Conservation (phyloP, 176 grass and related monocot genomes). For the Oryza glumipatula region DNA sequence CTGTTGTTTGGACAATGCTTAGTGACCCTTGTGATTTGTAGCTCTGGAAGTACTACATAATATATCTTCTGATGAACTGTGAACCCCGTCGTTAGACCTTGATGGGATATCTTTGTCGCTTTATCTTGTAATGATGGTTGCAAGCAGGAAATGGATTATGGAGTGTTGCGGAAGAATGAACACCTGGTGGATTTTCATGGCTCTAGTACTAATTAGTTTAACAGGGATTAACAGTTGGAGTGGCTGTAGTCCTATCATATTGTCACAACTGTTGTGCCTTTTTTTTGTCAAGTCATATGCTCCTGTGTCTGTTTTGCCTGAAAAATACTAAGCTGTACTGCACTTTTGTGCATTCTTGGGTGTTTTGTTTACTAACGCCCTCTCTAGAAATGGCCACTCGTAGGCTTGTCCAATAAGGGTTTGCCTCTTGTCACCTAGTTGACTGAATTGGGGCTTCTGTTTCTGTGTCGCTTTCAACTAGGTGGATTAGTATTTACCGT, state of each 20-base stretch:
- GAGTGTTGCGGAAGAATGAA: constrained; percentile 46
- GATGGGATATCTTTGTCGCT: constrained; percentile 39
- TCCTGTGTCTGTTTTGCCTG: neutral
- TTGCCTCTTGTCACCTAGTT: constrained; percentile 27
- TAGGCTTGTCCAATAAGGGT: constrained; percentile 16
- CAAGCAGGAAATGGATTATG: constrained; percentile 33
- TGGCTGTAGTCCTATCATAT: constrained; percentile 16
- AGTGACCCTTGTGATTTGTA: constrained; percentile 27
- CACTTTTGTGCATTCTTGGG: neutral
- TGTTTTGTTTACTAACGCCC: constrained; percentile 32
- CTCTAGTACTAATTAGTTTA: constrained; percentile 25
- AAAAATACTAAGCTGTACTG: constrained; percentile 3
- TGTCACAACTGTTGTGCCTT: constrained; percentile 32
- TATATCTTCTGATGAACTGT: constrained; percentile 21
- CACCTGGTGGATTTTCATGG: constrained; percentile 31
- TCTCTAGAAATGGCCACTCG: constrained; percentile 48
- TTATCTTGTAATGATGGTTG: constrained; percentile 34
- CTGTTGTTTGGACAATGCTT: constrained; percentile 14
- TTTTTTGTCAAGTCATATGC: constrained; percentile 22
- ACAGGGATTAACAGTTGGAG: constrained; percentile 3
- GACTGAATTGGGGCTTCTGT: constrained; percentile 18
- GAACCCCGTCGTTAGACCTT: constrained; percentile 10
- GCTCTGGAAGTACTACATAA: constrained; percentile 12
- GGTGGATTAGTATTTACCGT: constrained; percentile 25
- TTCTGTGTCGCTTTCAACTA: constrained; percentile 43